phyloP scores from a whole-genome alignment of 31 red algal genomes.

The Bonnemaisonia californica region DNA sequence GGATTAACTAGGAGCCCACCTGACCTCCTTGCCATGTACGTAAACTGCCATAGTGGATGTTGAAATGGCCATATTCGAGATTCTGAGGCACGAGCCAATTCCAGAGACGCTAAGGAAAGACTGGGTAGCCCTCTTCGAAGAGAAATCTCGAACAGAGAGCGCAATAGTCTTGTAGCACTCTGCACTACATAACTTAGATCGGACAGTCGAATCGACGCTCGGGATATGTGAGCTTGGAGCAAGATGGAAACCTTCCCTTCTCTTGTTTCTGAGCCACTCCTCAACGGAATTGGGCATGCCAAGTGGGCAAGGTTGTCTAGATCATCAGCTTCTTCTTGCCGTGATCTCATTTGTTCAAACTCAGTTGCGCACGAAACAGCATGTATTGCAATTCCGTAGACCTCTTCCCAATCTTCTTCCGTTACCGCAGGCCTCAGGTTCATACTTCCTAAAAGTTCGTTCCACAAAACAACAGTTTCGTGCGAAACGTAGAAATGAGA shows the following conservation, averaged over 20 bases:
- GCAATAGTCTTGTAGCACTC: conserved; percentile 81
- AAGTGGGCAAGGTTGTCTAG: conserved; percentile 57
- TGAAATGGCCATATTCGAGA: conserved; percentile 91
- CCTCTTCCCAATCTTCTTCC: conserved; percentile 54
- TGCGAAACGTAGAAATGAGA: conserved; percentile 95
- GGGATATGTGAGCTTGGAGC: conserved; percentile 91
- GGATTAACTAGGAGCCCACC: conserved; percentile 44
- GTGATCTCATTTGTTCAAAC: conserved; percentile 82
- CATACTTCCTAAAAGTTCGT: conserved; percentile 66
- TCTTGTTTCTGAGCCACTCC: conserved; percentile 59
- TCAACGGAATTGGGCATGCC: conserved; percentile 65
- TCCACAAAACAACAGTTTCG: conserved; percentile 82
- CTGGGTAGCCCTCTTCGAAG: conserved; percentile 69
- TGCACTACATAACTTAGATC: conserved; percentile 93
- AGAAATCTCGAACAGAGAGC: conserved; percentile 89
- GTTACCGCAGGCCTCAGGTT: conserved; percentile 35
- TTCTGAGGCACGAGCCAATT: conserved; percentile 85
- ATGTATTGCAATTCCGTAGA: conserved; percentile 67
- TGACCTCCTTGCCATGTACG: conserved; percentile 43
- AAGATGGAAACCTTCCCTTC: conserved; percentile 95
- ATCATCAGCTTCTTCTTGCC: conserved; percentile 78
- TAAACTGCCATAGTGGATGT: conserved; percentile 86
- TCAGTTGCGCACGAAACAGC: conserved; percentile 74
- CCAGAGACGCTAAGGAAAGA: conserved; percentile 67
- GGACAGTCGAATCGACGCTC: conserved; percentile 70